phyloP scores from a whole-genome alignment of 75 land plant species.

The Selaginella tamariscina region DNA sequence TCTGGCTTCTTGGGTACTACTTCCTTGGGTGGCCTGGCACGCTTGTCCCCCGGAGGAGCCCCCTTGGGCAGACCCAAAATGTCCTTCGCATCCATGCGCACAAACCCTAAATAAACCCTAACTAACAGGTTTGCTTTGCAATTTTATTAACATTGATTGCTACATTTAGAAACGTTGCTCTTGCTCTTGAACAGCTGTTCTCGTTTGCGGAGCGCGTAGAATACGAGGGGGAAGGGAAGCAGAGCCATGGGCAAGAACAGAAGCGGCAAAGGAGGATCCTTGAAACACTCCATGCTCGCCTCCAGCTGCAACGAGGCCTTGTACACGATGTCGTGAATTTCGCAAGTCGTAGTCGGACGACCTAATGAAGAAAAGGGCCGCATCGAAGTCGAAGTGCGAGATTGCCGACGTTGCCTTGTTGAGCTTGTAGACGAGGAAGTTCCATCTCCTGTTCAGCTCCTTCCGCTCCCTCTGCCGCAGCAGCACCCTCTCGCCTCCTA shows the following conservation, averaged over 20 bases:
- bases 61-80: slow-evolving; percentile 80
- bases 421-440: slow-evolving; percentile 68
- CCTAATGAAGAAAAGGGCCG: slow-evolving; percentile 66
- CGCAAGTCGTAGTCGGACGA: slow-evolving; percentile 82
- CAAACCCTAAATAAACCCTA: background rate
- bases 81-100: slow-evolving; percentile 69
- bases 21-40: slow-evolving; percentile 54
- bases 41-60: slow-evolving; percentile 44
- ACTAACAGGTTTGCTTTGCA: background rate
- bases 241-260: slow-evolving; percentile 20
- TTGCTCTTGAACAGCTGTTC: slow-evolving; percentile 71
- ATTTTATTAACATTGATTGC: background rate
- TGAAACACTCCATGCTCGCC: slow-evolving; percentile 71
- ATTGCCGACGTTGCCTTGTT: slow-evolving; percentile 66
- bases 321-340: slow-evolving; percentile 60
- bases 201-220: too few relatives aligned
- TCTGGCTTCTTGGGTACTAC: slow-evolving; percentile 71
- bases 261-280: slow-evolving; percentile 89
- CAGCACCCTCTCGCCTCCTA: slow-evolving; percentile 75
- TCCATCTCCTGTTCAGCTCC: slow-evolving; percentile 79
- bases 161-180: slow-evolving; percentile 68
- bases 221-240: slow-evolving; percentile 36
- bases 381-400: slow-evolving; percentile 77
- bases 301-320: slow-evolving; percentile 58
- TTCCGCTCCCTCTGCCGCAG: slow-evolving; percentile 31